These are phyloP conservation scores for Colletotrichum paranaense DNA, from an alignment of 2,329 filamentous ascomycete species.

Conservation along the genomic window DNA sequence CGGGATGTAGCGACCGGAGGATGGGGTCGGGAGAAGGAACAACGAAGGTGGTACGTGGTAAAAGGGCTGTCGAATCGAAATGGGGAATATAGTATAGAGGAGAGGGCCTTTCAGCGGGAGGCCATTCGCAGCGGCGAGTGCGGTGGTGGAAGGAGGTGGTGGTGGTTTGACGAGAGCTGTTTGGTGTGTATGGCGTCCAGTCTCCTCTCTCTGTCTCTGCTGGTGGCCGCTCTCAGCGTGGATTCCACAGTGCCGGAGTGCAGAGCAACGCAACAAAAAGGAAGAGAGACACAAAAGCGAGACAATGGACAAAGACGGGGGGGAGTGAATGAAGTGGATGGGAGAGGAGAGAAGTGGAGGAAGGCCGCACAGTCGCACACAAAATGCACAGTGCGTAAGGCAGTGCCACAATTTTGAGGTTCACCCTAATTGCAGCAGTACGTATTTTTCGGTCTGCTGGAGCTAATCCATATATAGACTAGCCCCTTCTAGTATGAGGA, in stretches of 20 bases:
- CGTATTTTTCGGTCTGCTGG: neutral
- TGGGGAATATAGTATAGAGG: neutral
- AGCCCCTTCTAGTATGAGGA: neutral
- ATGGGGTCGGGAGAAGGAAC: conserved; percentile 17
- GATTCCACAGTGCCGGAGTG: conserved; percentile 33
- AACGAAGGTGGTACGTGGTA: conserved; percentile 21
- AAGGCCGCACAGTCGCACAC: neutral
- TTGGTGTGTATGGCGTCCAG: conserved; percentile 6
- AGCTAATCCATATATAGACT: neutral
- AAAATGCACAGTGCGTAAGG: neutral
- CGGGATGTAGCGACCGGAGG: conserved; percentile 12
- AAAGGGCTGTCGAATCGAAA: conserved; percentile 10
- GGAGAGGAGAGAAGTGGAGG: conserved; percentile 12
- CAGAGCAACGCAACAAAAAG: neutral
- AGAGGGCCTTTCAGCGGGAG: conserved; percentile 20
- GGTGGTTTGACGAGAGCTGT: conserved; percentile 1
- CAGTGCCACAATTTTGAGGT: neutral
- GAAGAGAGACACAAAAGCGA: neutral
- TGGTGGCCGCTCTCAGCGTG: conserved; percentile 21
- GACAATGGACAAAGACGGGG: conserved; percentile 9
- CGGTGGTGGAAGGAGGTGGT: neutral
- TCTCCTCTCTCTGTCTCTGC: conserved; percentile 8
- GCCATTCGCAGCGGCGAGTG: conserved; percentile 19
- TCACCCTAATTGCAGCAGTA: neutral
- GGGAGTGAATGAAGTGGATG: conserved; percentile 13